These are phyloP conservation scores for Arachnomyces sp. DNA, from an alignment of 2,329 filamentous ascomycete species.

Conservation along the genomic window DNA sequence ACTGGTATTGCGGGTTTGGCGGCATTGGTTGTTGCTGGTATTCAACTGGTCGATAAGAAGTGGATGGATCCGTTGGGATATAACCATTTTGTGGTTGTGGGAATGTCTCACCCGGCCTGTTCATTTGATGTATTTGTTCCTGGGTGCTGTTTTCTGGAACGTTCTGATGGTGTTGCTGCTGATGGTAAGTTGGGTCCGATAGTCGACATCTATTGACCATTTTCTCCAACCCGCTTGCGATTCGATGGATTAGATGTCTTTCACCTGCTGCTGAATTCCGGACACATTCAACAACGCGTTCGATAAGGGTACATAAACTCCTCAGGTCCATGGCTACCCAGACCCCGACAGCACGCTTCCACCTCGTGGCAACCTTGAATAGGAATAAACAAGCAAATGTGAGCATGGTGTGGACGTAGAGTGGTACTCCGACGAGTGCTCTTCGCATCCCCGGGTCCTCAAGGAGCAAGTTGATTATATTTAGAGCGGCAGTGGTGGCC, in stretches of 20 bases:
- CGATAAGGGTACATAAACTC: slow-evolving; percentile 17
- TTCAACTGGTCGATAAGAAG: too few relatives aligned
- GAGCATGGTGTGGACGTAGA: slow-evolving; percentile 39
- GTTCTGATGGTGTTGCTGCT: too few relatives aligned
- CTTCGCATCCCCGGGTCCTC: slow-evolving; percentile 29
- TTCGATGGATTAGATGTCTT: slow-evolving; percentile 26
- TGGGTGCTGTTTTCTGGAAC: too few relatives aligned
- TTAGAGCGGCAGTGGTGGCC: slow-evolving; percentile 26
- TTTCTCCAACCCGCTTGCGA: slow-evolving; percentile 25
- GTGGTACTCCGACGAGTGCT: slow-evolving; percentile 32
- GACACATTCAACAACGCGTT: slow-evolving; percentile 22
- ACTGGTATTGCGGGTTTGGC: too few relatives aligned
- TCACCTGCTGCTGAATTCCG: slow-evolving; percentile 20
- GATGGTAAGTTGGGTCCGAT: too few relatives aligned
- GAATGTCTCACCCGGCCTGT: too few relatives aligned
- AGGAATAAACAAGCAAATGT: slow-evolving; percentile 36
- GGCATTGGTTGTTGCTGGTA: too few relatives aligned
- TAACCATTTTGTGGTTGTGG: too few relatives aligned
- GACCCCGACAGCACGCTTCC: slow-evolving; percentile 28
- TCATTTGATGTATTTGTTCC: too few relatives aligned
- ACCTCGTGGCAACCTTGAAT: slow-evolving; percentile 32
- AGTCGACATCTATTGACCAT: slow-evolving; percentile 15
- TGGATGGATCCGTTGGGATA: too few relatives aligned
- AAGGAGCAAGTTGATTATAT: slow-evolving; percentile 33
- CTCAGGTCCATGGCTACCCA: slow-evolving; percentile 13